phyloP scores from a whole-genome alignment of 1,139 yeast species.

The Protomyces lactucae-debilis region DNA sequence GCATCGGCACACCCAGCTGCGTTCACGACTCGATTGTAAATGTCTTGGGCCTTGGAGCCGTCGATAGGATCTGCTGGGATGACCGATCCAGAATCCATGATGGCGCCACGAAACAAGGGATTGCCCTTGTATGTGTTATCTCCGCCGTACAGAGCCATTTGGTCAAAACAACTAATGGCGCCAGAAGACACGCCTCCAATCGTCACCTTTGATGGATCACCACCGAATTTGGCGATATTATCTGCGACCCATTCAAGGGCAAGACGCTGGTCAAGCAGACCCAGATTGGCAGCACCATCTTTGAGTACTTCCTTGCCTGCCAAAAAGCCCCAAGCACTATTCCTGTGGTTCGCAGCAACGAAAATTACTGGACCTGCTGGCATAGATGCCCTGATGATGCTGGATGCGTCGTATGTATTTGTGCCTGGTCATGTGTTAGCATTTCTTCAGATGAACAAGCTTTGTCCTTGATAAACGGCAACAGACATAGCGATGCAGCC shows the following conservation, averaged over 20 bases:
- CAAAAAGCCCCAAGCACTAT: slow-evolving; percentile 40
- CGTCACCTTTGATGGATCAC: slow-evolving; percentile 38
- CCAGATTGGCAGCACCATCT: slow-evolving; percentile 37
- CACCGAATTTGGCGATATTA: slow-evolving; percentile 41
- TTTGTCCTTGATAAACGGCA: too few species aligned
- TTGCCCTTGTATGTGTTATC: slow-evolving; percentile 2
- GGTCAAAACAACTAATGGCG: not conserved
- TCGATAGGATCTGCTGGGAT: slow-evolving; percentile 1
- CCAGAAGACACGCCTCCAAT: slow-evolving; percentile 12
- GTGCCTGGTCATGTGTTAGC: slow-evolving; percentile 8
- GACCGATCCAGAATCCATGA: slow-evolving; percentile 2
- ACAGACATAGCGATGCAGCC: too few species aligned
- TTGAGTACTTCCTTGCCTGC: not conserved
- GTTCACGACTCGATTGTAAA: not conserved
- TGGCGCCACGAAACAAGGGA: slow-evolving; percentile 1
- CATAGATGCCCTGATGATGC: not conserved
- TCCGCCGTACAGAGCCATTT: not conserved
- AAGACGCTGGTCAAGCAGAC: slow-evolving; percentile 38
- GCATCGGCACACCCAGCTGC: not conserved
- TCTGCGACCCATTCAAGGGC: slow-evolving; percentile 42
- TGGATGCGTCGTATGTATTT: not conserved
- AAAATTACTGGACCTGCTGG: slow-evolving; percentile 33
- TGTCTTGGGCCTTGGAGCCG: not conserved
- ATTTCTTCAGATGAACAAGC: too few species aligned
- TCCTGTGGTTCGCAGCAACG: slow-evolving; percentile 37